Percentiles rank a stretch among this genome's conserved stretches.
phyloP scores from a whole-genome alignment of 2,329 filamentous ascomycete species.

The Cladophialophora chaetospira region DNA sequence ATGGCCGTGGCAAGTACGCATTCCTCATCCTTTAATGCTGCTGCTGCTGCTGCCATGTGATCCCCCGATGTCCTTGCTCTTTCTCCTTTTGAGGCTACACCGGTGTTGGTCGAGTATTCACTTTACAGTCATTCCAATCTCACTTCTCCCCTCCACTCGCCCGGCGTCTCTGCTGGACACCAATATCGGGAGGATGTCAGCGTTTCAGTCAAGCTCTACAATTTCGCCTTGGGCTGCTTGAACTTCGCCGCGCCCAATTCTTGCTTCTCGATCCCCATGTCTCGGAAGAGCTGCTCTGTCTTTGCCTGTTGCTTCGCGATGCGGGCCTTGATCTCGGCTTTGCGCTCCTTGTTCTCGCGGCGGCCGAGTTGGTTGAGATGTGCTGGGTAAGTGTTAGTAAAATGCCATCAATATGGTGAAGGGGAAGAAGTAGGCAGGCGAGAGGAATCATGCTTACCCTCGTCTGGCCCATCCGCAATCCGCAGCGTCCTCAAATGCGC shows the following conservation, averaged over 20 bases:
- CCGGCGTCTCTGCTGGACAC: too few relatives aligned
- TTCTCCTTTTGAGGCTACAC: not conserved
- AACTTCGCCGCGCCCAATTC: constrained; percentile 25
- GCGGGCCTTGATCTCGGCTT: constrained; percentile 21
- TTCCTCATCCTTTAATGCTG: too few relatives aligned
- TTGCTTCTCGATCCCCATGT: constrained; percentile 15
- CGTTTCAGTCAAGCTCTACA: too few relatives aligned
- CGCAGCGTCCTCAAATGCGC: constrained; percentile 86
- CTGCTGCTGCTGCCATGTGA: too few relatives aligned
- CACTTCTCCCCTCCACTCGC: not conserved
- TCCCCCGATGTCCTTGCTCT: not conserved
- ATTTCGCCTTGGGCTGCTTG: constrained; percentile 18
- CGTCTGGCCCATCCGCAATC: constrained; percentile 91
- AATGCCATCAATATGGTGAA: constrained; percentile 37
- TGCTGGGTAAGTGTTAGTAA: constrained; percentile 52
- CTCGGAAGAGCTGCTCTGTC: constrained; percentile 23
- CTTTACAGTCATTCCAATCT: not conserved
- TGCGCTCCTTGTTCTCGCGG: constrained; percentile 51
- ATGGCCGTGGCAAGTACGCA: too few relatives aligned
- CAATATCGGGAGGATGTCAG: too few relatives aligned
- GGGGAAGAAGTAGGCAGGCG: constrained; percentile 80
- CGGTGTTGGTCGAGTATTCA: not conserved
- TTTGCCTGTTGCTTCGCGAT: constrained; percentile 19
- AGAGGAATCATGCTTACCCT: constrained; percentile 63
- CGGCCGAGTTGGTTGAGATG: constrained; percentile 65